Evolutionary conservation across 2,329 filamentous ascomycete species (phyloP).

Genomic region (Grosmannia serpens): DNA sequence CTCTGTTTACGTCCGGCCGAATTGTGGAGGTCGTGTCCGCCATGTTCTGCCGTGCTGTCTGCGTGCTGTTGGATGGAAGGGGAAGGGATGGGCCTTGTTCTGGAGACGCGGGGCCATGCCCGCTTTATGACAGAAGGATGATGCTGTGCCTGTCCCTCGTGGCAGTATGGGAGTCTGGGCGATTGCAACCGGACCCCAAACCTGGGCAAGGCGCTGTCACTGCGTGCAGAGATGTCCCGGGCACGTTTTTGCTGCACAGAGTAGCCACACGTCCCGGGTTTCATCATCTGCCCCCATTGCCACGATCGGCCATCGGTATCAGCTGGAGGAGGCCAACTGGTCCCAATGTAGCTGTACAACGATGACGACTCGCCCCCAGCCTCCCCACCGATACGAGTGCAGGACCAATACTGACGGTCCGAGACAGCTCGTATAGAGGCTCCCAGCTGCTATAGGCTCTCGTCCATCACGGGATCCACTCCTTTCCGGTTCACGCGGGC

Average conservation of each 20-base stretch:
- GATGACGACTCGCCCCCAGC: background rate
- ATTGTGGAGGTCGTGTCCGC: background rate
- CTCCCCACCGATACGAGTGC: background rate
- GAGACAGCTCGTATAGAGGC: background rate
- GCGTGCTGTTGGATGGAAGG: background rate
- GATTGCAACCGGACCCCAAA: background rate
- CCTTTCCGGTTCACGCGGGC: too few relatives aligned
- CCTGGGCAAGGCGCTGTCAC: background rate
- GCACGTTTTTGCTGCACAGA: background rate
- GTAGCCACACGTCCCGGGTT: background rate
- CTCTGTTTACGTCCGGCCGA: slow-evolving; percentile 16
- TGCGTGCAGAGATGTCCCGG: background rate
- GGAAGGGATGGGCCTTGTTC: background rate
- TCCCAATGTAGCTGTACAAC: background rate
- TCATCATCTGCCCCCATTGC: background rate
- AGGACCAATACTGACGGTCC: background rate
- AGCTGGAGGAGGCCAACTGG: background rate
- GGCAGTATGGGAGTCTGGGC: background rate
- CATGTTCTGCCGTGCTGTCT: background rate
- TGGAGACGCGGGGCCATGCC: background rate
- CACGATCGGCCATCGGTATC: background rate
- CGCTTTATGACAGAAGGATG: background rate
- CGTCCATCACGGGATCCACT: background rate
- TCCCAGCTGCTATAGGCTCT: background rate
- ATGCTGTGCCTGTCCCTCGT: background rate